Evolutionary conservation across 2,329 filamentous ascomycete species (phyloP).

Genomic region (Beauveria sp.): DNA sequence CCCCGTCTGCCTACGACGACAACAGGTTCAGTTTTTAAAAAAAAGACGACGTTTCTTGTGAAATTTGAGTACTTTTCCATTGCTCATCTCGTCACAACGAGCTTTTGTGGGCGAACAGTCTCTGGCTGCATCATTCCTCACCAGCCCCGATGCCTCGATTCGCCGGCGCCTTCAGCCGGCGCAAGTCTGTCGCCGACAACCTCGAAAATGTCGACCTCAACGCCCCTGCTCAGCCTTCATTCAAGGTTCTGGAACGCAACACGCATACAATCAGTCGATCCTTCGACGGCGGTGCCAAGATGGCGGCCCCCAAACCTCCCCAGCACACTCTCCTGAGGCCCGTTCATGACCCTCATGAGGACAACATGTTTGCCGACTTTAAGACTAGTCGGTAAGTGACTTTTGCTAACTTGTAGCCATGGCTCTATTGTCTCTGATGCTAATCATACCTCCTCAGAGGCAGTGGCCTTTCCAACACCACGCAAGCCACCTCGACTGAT

Average conservation of each 20-base stretch:
- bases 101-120: constrained; percentile 2
- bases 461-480: constrained; percentile 54
- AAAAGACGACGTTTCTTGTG: not conserved
- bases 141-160: constrained; percentile 53
- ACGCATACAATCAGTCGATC: constrained; percentile 38
- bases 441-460: constrained; percentile 32
- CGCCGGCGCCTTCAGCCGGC: constrained; percentile 50
- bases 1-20: constrained; percentile 1
- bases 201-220: constrained; percentile 41
- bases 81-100: not conserved
- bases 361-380: constrained; percentile 52
- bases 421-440: constrained; percentile 13
- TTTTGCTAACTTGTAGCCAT: constrained; percentile 10
- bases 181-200: constrained; percentile 51
- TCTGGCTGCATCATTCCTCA: constrained; percentile 13
- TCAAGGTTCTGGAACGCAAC: constrained; percentile 50
- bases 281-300: constrained; percentile 42
- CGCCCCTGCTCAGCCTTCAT: constrained; percentile 41
- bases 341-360: constrained; percentile 34
- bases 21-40: not conserved
- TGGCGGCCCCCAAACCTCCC: constrained; percentile 30
- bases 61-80: not conserved
- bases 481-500: constrained; percentile 51
- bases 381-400: constrained; percentile 47
- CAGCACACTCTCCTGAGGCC: constrained; percentile 30